phyloP scores from a whole-genome alignment of 2,329 filamentous ascomycete species.

The Chrysoporthe puriensis region DNA sequence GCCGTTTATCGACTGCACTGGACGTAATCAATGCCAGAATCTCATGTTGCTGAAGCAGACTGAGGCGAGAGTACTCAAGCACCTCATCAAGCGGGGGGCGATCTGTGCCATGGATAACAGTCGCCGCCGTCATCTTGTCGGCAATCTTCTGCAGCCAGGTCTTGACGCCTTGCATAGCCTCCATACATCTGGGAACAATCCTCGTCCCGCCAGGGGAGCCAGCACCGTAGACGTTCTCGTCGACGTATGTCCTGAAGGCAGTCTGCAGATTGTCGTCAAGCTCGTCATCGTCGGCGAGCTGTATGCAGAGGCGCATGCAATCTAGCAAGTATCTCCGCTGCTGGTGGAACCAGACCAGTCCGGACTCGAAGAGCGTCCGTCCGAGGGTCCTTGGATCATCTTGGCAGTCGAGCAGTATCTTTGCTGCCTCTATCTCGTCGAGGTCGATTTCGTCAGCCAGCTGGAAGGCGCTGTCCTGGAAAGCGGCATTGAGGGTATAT shows the following conservation, averaged over 20 bases:
- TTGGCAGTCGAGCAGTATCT: conserved; percentile 74
- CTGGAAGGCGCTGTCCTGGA: conserved; percentile 79
- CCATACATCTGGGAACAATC: conserved; percentile 75
- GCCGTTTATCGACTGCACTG: conserved; percentile 76
- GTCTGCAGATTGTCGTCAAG: conserved; percentile 53
- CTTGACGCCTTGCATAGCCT: conserved; percentile 76
- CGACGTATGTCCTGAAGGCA: conserved; percentile 56
- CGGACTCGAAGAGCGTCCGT: conserved; percentile 74
- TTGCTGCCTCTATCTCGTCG: conserved; percentile 84
- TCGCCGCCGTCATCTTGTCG: conserved; percentile 76
- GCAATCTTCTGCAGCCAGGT: conserved; percentile 74
- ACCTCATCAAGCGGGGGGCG: conserved; percentile 70
- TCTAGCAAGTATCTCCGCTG: conserved; percentile 82
- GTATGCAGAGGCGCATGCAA: conserved; percentile 78
- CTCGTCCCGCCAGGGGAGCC: conserved; percentile 50
- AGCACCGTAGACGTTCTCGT: conserved; percentile 60
- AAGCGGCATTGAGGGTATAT: conserved; percentile 83
- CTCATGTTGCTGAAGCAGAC: conserved; percentile 88
- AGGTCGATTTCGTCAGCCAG: conserved; percentile 88
- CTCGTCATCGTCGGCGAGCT: conserved; percentile 61
- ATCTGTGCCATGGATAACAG: conserved; percentile 70
- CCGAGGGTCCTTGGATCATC: conserved; percentile 70
- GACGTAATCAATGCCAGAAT: conserved; percentile 79
- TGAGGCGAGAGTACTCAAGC: conserved; percentile 78
- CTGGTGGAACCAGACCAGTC: conserved; percentile 86